Conservation (phyloP, 768 basidiomycete species). For the Coprinellus aureogranulatus region DNA sequence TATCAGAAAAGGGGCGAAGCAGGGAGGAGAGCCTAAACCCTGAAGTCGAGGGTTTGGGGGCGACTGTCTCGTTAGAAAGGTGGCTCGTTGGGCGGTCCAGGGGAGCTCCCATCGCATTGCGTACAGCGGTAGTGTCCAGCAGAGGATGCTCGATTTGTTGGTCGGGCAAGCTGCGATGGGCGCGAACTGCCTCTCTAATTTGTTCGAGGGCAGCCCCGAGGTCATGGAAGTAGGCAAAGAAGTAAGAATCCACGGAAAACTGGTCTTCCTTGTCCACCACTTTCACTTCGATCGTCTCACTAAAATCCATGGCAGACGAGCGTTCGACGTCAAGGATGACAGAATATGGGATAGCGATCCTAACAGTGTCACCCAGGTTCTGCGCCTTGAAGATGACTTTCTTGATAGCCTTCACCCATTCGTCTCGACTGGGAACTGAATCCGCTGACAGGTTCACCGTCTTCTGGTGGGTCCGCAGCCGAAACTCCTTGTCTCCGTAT, state of each 20-base stretch:
- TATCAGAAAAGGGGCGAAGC: slow-evolving; percentile 67
- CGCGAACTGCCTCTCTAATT: slow-evolving; percentile 75
- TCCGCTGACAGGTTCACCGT: slow-evolving; percentile 70
- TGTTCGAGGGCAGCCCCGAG: slow-evolving; percentile 72
- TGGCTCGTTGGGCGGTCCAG: slow-evolving; percentile 39
- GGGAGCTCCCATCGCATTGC: slow-evolving; percentile 35
- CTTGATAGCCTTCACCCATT: slow-evolving; percentile 94
- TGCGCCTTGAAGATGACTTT: slow-evolving; percentile 95
- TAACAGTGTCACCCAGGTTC: slow-evolving; percentile 94
- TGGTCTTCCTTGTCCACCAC: slow-evolving; percentile 81
- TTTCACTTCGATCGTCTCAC: slow-evolving; percentile 93
- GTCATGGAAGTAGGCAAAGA: slow-evolving; percentile 93
- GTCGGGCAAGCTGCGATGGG: slow-evolving; percentile 42
- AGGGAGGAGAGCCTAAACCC: slow-evolving; percentile 65
- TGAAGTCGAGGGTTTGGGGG: slow-evolving; percentile 30
- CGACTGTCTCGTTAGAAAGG: slow-evolving; percentile 29
- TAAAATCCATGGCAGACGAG: slow-evolving; percentile 89
- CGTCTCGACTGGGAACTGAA: slow-evolving; percentile 79
- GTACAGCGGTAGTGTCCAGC: slow-evolving; percentile 59
- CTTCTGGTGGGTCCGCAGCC: slow-evolving; percentile 80
- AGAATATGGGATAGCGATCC: slow-evolving; percentile 96
- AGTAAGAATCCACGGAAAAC: slow-evolving; percentile 81
- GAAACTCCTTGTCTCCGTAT: slow-evolving; percentile 72
- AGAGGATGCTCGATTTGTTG: slow-evolving; percentile 35
- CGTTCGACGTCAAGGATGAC: slow-evolving; percentile 86